These are phyloP conservation scores for Candida manassasensis DNA, from an alignment of 805 yeast genomes.

Conservation along the genomic window DNA sequence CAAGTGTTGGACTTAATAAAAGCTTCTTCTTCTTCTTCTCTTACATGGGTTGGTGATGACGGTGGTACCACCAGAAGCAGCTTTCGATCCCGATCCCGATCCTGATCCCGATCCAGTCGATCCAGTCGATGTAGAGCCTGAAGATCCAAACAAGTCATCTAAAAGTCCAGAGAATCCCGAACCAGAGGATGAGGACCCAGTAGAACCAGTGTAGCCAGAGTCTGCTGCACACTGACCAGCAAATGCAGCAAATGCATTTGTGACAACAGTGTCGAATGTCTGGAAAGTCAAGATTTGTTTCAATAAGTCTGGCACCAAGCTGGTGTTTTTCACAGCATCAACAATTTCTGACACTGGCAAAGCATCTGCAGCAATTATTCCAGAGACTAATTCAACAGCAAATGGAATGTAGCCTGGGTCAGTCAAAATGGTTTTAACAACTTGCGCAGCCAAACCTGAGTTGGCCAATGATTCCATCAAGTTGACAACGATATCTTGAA, in stretches of 20 bases:
- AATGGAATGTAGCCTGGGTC: slow-evolving; percentile 33
- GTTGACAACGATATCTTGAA: slow-evolving; percentile 26
- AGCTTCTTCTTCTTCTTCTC: slow-evolving; percentile 30
- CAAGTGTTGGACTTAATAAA: not conserved
- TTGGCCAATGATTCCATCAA: slow-evolving; percentile 36
- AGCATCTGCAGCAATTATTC: slow-evolving; percentile 26
- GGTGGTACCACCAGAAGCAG: slow-evolving; percentile 6
- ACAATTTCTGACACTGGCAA: slow-evolving; percentile 23
- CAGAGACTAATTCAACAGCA: slow-evolving; percentile 29
- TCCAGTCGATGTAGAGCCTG: slow-evolving; percentile 9
- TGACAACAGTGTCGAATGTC: slow-evolving; percentile 30
- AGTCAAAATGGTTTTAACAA: slow-evolving; percentile 35
- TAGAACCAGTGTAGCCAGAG: slow-evolving; percentile 9
- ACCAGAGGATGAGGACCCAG: slow-evolving; percentile 8
- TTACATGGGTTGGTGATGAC: slow-evolving; percentile 19
- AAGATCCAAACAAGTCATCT: slow-evolving; percentile 9
- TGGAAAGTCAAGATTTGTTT: slow-evolving; percentile 27
- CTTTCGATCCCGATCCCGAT: slow-evolving; percentile 8
- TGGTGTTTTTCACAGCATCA: slow-evolving; percentile 28
- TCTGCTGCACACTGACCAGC: slow-evolving; percentile 25
- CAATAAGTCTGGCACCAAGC: slow-evolving; percentile 29
- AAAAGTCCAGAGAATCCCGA: slow-evolving; percentile 26
- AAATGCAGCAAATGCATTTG: slow-evolving; percentile 36
- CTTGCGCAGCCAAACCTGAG: slow-evolving; percentile 39
- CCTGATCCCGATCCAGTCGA: slow-evolving; percentile 10